Evolutionary conservation across 306 rosid genomes (phyloP).

Genomic region (Gynostemma pentaphyllum): DNA sequence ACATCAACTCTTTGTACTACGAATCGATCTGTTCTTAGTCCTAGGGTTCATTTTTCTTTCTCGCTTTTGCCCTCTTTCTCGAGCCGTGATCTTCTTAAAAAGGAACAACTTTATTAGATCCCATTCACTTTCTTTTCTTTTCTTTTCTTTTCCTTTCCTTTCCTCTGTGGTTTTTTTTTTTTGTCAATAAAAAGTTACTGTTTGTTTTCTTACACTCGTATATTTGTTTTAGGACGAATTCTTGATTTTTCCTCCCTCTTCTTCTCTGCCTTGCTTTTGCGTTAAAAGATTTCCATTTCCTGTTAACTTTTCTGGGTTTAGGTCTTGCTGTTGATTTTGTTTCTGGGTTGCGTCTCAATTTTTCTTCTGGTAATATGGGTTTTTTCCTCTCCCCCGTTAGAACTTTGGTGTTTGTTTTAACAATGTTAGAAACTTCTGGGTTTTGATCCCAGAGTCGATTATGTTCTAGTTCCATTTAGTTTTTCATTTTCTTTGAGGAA

Average conservation of each 20-base stretch:
- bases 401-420: neutral
- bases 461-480: neutral
- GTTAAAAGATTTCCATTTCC: no score
- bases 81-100: slow-evolving; percentile 8
- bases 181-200: neutral
- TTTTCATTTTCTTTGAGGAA: neutral
- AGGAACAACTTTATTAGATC: neutral
- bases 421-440: slow-evolving; percentile 1
- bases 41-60: neutral
- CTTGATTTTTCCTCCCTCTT: neutral
- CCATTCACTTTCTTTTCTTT: neutral
- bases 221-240: neutral
- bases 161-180: neutral
- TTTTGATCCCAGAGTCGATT: neutral
- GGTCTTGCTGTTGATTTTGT: slow-evolving; percentile 2
- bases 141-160: no score
- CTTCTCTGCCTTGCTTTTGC: neutral
- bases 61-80: neutral
- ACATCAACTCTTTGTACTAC: neutral
- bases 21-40: neutral
- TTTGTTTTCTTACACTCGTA: neutral
- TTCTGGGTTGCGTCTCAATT: neutral
- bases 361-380: slow-evolving; percentile 3
- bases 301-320: no score
- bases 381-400: neutral